Evolutionary conservation across 108 stramenopile genomes (phyloP).

Genomic region (Bacterosira constricta): DNA sequence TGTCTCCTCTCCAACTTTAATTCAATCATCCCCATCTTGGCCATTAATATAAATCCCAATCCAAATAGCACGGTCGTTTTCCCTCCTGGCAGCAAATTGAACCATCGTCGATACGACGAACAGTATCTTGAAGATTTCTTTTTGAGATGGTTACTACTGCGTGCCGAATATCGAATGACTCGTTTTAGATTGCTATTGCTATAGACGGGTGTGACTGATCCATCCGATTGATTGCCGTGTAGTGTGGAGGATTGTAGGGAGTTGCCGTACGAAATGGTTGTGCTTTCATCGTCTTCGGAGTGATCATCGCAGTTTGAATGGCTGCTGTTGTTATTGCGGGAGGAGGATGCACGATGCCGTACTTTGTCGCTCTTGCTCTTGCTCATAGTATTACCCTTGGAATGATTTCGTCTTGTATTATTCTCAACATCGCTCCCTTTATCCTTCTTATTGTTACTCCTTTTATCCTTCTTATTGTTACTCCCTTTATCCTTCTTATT

Average conservation of each 20-base stretch:
- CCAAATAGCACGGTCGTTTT: not conserved
- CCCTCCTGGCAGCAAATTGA: not conserved
- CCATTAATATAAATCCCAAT: not conserved
- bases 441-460: no score
- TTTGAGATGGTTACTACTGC: not conserved
- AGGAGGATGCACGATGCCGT: not conserved
- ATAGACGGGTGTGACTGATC: not conserved
- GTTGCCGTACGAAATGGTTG: no score
- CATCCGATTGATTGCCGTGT: not conserved
- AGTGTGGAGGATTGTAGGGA: no score
- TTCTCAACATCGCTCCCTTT: not conserved
- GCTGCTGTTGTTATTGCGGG: no score
- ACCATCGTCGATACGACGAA: not conserved
- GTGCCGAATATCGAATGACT: no score
- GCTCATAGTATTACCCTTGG: not conserved
- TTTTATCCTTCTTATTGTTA: no score
- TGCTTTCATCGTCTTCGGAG: no score
- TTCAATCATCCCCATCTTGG: not conserved
- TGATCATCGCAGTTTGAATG: no score
- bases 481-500: no score
- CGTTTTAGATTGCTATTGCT: no score
- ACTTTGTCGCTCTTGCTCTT: not conserved
- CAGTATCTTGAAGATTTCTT: not conserved
- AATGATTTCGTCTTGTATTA: not conserved
- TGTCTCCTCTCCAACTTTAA: not conserved